phyloP scores from a whole-genome alignment of 192 early-diverging fungal species.

The Phycomyces nitens region DNA sequence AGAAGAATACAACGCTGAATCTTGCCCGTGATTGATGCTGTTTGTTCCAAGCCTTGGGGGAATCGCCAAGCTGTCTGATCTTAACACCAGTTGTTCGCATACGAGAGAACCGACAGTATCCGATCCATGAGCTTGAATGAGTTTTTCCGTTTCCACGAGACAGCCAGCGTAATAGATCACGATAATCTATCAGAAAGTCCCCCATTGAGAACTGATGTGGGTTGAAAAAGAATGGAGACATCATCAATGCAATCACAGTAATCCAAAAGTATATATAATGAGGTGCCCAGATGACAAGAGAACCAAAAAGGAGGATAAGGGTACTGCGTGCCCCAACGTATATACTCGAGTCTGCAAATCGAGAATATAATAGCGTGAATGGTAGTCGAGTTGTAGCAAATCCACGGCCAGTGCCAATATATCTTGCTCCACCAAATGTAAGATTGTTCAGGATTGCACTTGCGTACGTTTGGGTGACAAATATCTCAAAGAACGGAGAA shows the following conservation, averaged over 20 bases:
- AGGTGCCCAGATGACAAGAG: constrained; percentile 57
- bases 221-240: constrained; percentile 86
- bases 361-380: constrained; percentile 72
- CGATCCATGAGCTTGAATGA: constrained; percentile 74
- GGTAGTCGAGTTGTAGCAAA: constrained; percentile 81
- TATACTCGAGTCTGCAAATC: constrained; percentile 74
- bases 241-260: constrained; percentile 65
- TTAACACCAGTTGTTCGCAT: constrained; percentile 75
- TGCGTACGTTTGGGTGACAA: constrained; percentile 81
- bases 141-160: constrained; percentile 68
- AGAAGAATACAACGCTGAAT: constrained; percentile 66
- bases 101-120: constrained; percentile 67
- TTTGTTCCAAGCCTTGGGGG: constrained; percentile 48
- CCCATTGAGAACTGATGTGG: constrained; percentile 80
- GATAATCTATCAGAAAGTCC: constrained; percentile 80
- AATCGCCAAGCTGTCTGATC: constrained; percentile 68
- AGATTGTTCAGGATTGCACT: constrained; percentile 78
- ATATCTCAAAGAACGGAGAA: constrained; percentile 81
- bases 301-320: constrained; percentile 63
- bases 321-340: constrained; percentile 68
- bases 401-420: constrained; percentile 81
- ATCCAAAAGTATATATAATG: constrained; percentile 82
- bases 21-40: constrained; percentile 62
- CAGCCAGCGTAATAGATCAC: constrained; percentile 76
- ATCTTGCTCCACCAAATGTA: constrained; percentile 77